Percentiles rank a stretch among this genome's conserved stretches.
These are phyloP conservation scores for Phoma sp. DNA, from an alignment of 2,329 filamentous ascomycete genomes.

Conservation along the genomic window DNA sequence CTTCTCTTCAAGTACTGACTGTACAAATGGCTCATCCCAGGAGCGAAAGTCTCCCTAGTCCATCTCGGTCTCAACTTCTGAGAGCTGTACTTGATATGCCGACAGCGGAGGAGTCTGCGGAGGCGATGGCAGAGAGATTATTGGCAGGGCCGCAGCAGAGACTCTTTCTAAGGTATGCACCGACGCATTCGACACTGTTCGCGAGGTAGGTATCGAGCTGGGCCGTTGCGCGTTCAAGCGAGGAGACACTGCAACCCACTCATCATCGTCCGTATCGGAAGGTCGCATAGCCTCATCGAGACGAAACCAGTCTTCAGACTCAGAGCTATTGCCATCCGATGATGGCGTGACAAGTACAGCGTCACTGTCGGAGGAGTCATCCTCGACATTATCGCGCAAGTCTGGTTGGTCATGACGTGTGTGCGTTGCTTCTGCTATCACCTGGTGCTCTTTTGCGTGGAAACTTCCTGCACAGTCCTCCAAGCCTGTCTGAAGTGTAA, in stretches of 20 bases:
- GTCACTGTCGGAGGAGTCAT: neutral
- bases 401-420: neutral
- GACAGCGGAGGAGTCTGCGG: neutral
- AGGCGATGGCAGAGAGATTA: neutral
- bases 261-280: constrained; percentile 1
- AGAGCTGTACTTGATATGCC: neutral
- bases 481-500: neutral
- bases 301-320: neutral
- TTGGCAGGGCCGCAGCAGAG: neutral
- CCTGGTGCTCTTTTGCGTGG: neutral
- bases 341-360: neutral
- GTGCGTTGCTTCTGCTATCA: neutral
- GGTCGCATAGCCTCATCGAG: neutral
- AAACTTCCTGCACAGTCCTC: neutral
- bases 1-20: neutral
- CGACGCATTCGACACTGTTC: neutral
- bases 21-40: neutral
- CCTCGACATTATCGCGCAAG: neutral
- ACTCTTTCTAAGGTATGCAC: neutral
- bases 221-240: neutral
- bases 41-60: neutral
- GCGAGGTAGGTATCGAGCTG: neutral
- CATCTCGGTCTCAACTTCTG: neutral
- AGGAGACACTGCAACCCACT: neutral
- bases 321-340: neutral